phyloP scores from a whole-genome alignment of 169 alveolate species.

The Eimeria maxima region DNA sequence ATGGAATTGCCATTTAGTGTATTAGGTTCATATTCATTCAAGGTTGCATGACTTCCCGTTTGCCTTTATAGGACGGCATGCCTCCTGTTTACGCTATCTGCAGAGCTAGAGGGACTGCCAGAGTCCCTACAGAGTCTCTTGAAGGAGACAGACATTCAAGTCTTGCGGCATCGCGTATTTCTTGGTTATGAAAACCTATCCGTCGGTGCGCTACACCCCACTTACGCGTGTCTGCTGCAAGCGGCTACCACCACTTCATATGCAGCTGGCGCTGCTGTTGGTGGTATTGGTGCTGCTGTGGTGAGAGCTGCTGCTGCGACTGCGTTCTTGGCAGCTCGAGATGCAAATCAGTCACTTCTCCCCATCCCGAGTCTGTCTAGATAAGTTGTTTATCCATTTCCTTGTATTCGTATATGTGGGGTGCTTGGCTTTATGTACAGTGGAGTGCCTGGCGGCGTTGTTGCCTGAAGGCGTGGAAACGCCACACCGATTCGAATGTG shows the following conservation, averaged over 20 bases:
- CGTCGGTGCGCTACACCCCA: slow-evolving; percentile 10
- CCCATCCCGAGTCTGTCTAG: neutral
- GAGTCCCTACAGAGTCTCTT: slow-evolving; percentile 20
- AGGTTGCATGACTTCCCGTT: neutral
- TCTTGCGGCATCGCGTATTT: slow-evolving; percentile 22
- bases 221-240: neutral
- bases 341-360: neutral
- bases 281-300: neutral
- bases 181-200: slow-evolving; percentile 66
- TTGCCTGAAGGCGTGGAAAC: slow-evolving; percentile 88
- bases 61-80: neutral
- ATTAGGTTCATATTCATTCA: neutral
- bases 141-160: slow-evolving; percentile 4
- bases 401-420: neutral
- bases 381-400: neutral
- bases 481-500: slow-evolving; percentile 92
- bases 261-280: neutral
- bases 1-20: no score
- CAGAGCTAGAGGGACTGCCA: slow-evolving; percentile 55
- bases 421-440: slow-evolving; percentile 16
- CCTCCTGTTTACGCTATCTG: neutral
- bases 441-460: slow-evolving; percentile 86
- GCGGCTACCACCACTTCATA: neutral
- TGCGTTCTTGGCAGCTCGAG: neutral
- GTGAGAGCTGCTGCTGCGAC: neutral